Evolutionary conservation across 495 filamentous ascomycete species (phyloP).

Genomic region (Xylaria palmicola): DNA sequence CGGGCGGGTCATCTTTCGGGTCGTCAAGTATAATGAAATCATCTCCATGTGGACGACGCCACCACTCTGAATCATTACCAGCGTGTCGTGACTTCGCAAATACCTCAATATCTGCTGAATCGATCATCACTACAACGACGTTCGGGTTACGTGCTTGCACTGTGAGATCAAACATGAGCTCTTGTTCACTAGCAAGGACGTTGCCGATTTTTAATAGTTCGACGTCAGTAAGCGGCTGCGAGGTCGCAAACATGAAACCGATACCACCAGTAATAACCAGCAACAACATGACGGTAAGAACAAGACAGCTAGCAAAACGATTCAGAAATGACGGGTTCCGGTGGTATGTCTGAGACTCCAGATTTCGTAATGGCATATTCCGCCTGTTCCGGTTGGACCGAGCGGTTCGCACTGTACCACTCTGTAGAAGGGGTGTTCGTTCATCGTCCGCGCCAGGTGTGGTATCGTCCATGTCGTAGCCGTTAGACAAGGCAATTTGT

Average conservation of each 20-base stretch:
- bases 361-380: conserved; percentile 58
- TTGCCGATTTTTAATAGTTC: conserved; percentile 75
- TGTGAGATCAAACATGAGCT: conserved; percentile 92
- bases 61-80: conserved; percentile 69
- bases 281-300: conserved; percentile 70
- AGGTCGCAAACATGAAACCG: conserved; percentile 85
- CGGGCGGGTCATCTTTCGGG: conserved; percentile 67
- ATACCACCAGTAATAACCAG: conserved; percentile 76
- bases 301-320: conserved; percentile 75
- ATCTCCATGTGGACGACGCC: conserved; percentile 57
- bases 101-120: conserved; percentile 81
- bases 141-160: conserved; percentile 90
- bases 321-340: conserved; percentile 61
- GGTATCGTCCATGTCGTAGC: conserved; percentile 54
- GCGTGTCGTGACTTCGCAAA: conserved; percentile 91
- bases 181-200: conserved; percentile 89
- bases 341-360: conserved; percentile 71
- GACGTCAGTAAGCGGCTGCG: conserved; percentile 80
- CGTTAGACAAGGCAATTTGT: conserved; percentile 35
- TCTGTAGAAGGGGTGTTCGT: conserved; percentile 71
- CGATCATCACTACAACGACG: conserved; percentile 77
- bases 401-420: conserved; percentile 50
- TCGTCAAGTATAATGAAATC: conserved; percentile 36
- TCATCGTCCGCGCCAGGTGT: conserved; percentile 81
- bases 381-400: conserved; percentile 62